Percentiles rank a stretch among this genome's conserved stretches.
phyloP scores from a whole-genome alignment of 169 alveolate genomes.

The Toxoplasma gondii region DNA sequence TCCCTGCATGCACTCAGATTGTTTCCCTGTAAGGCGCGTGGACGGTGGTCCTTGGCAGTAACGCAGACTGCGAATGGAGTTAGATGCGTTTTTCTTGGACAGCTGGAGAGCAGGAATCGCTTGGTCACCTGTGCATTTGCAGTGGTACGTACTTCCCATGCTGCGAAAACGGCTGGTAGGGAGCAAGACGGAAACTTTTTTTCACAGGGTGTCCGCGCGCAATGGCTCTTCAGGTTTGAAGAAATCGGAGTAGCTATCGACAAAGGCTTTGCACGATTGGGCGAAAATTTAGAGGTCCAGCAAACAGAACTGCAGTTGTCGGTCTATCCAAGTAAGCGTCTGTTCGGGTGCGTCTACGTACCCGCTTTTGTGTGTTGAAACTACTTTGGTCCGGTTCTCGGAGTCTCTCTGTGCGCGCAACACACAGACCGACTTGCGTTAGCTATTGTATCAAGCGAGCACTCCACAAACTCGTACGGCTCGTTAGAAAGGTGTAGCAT shows the following conservation, averaged over 20 bases:
- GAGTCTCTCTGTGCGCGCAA: background rate
- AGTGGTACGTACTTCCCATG: too few species aligned
- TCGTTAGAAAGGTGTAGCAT: too few species aligned
- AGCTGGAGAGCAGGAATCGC: too few species aligned
- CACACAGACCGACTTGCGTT: too few species aligned
- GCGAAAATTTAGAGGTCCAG: background rate
- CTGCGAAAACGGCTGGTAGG: too few species aligned
- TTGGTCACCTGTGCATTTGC: too few species aligned
- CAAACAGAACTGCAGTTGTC: constrained; percentile 14
- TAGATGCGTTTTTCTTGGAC: too few species aligned
- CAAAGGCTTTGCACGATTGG: background rate
- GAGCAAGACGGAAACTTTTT: background rate
- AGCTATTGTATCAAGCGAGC: too few species aligned
- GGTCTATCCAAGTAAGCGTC: constrained; percentile 13
- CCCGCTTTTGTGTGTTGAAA: background rate
- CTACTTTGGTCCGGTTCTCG: background rate
- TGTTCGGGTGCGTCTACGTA: background rate
- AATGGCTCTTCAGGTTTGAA: background rate
- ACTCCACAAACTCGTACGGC: too few species aligned
- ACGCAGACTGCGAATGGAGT: too few species aligned
- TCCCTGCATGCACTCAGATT: background rate
- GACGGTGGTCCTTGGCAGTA: background rate
- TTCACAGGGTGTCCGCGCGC: background rate
- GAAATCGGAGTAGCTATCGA: background rate
- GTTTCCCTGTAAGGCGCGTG: background rate